phyloP scores from a whole-genome alignment of 495 filamentous ascomycete genomes.

The Parachaetomium inaequale region DNA sequence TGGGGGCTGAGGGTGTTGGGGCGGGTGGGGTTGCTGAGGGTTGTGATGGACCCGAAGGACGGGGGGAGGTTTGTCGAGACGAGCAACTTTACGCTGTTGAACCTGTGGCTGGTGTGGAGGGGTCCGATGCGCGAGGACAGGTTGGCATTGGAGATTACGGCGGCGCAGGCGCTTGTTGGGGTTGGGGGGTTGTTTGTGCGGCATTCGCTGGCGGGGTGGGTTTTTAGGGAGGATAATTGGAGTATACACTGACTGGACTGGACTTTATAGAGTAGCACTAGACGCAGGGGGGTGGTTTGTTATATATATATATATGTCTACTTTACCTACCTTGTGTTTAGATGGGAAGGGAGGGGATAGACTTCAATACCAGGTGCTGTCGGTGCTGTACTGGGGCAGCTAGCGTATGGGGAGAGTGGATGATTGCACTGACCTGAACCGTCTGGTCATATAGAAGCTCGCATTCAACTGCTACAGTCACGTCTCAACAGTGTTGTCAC shows the following conservation, averaged over 20 bases:
- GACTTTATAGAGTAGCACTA: neutral
- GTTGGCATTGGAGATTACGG: constrained; percentile 70
- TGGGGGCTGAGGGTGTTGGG: constrained; percentile 61
- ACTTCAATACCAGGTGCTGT: too few relatives aligned
- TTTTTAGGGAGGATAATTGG: constrained; percentile 84
- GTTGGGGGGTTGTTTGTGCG: constrained; percentile 79
- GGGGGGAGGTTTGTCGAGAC: constrained; percentile 71
- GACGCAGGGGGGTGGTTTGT: neutral
- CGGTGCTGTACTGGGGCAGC: too few relatives aligned
- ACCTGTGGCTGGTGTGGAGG: constrained; percentile 94
- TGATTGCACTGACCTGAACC: too few relatives aligned
- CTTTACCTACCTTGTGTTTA: neutral
- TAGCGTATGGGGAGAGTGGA: too few relatives aligned
- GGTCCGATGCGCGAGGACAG: constrained; percentile 86
- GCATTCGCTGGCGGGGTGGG: constrained; percentile 75
- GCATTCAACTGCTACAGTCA: too few relatives aligned
- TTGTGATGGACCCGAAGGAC: constrained; percentile 60
- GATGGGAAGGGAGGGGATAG: too few relatives aligned
- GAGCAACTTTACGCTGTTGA: constrained; percentile 88
- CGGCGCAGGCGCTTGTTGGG: constrained; percentile 68
- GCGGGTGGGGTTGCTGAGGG: constrained; percentile 57
- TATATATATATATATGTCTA: neutral
- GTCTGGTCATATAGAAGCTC: too few relatives aligned
- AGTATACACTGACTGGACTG: constrained; percentile 22
- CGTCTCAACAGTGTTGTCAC: too few relatives aligned